These are phyloP conservation scores for Monosporascus sp. DNA, from an alignment of 2,329 filamentous ascomycete genomes.

Conservation along the genomic window DNA sequence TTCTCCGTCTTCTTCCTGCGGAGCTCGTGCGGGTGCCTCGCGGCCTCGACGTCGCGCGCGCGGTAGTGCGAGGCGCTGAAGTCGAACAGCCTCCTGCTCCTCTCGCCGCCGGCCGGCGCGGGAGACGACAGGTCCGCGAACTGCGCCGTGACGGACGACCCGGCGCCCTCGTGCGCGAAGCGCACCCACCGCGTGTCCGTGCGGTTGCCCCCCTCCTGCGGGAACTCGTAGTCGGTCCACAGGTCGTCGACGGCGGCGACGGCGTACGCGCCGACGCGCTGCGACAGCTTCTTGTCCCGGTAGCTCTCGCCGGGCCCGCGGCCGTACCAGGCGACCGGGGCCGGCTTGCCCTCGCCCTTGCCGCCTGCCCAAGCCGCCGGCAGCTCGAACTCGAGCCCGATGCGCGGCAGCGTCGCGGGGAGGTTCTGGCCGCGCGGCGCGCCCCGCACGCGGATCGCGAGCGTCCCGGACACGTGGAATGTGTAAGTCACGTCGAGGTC, in stretches of 20 bases:
- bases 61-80: conserved; percentile 54
- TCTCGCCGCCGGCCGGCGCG: conserved; percentile 21
- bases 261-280: conserved; percentile 49
- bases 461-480: conserved; percentile 39
- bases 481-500: conserved; percentile 49
- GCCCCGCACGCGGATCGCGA: conserved; percentile 45
- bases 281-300: conserved; percentile 59
- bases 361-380: conserved; percentile 15
- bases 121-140: conserved; percentile 15
- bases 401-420: conserved; percentile 54
- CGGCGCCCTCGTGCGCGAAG: conserved; percentile 26
- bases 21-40: conserved; percentile 61
- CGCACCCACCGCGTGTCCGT: conserved; percentile 58
- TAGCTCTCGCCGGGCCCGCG: conserved; percentile 64
- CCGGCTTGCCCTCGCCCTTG: conserved; percentile 17
- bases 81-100: conserved; percentile 37
- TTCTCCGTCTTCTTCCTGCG: conserved; percentile 45
- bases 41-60: conserved; percentile 47
- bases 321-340: conserved; percentile 54
- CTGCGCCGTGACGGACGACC: conserved; percentile 19
- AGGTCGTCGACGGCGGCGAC: conserved; percentile 41
- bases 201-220: conserved; percentile 61
- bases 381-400: conserved; percentile 50
- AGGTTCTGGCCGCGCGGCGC: conserved; percentile 42
- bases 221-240: conserved; percentile 60